Conservation (phyloP, 768 basidiomycete genomes). For the Pisolithus orientalis region DNA sequence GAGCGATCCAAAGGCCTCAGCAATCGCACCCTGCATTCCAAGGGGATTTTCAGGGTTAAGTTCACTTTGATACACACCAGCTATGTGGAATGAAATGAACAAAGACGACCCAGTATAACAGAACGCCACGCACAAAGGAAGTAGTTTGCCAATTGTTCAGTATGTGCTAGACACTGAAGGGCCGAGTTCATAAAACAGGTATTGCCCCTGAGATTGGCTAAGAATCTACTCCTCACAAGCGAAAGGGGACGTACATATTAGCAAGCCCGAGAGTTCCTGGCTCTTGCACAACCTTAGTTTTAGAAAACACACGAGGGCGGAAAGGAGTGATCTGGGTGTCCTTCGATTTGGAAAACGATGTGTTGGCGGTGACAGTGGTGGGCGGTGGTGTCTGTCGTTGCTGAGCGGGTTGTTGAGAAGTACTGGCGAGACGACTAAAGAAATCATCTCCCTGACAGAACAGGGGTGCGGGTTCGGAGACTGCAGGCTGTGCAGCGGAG, state of each 20-base stretch:
- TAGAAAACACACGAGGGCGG: slow-evolving; percentile 30
- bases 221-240: background rate
- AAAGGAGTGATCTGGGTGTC: slow-evolving; percentile 22
- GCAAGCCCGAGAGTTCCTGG: slow-evolving; percentile 82
- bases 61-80: slow-evolving; percentile 76
- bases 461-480: slow-evolving; percentile 38
- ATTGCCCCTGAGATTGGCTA: slow-evolving; percentile 60
- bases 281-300: slow-evolving; percentile 37
- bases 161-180: slow-evolving; percentile 92
- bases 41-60: slow-evolving; percentile 94
- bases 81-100: slow-evolving; percentile 29
- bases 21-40: slow-evolving; percentile 99
- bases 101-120: slow-evolving; percentile 4
- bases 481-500: slow-evolving; percentile 4
- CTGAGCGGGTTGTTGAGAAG: slow-evolving; percentile 15
- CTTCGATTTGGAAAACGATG: slow-evolving; percentile 17
- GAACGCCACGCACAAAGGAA: slow-evolving; percentile 62
- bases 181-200: slow-evolving; percentile 99
- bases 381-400: slow-evolving; percentile 18
- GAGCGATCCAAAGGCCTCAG: slow-evolving; percentile 82
- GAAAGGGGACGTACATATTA: slow-evolving; percentile 62
- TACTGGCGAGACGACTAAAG: slow-evolving; percentile 40
- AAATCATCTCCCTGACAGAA: slow-evolving; percentile 52
- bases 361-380: slow-evolving; percentile 12
- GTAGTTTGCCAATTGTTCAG: slow-evolving; percentile 84